Evolutionary conservation across 2,329 filamentous ascomycete species (phyloP), one percentile per base, ranked within the genome.

Genomic region (Ophiocordyceps robertsii): DNA sequence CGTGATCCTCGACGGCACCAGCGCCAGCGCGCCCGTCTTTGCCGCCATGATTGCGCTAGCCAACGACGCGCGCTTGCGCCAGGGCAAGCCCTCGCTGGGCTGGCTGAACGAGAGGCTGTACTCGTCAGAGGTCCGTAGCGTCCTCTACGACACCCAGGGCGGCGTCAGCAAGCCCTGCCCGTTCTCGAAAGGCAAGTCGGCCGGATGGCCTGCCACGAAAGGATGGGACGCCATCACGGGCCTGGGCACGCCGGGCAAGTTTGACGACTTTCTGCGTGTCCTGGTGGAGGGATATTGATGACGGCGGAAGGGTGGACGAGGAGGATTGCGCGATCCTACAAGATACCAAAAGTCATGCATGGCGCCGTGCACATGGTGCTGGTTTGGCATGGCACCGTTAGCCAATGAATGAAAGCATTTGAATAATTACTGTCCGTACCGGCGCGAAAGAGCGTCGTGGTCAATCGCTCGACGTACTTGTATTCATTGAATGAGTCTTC

Each of bases 61-160:
- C 43, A 76, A 77, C 45, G 73, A 75, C 43, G 67, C 64, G 42
- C 57, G 72, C n/a, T 53, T 75, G 38, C 58, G 66, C 3, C 57
- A 55, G 2, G 69, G 70, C 4, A 73, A 70, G 62, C 52, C 56
- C 6, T 56, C 65, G 1, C 54, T 77, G 9, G 75, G 75, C 0
- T 79, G 70, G 60, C 56, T 77, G 31, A 78, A 77, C 48, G 63
- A 66, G 27, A 48, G 55, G 35, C 53, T 75, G 24, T 75, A 75
- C 49, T 60, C 60, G 3, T 38, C 49, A 1, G 44, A 55, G 41
- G 63, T 69, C 19, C 56, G 56, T 31, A 47, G 40, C 0, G 57
- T 60, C 7, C 51, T 73, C 17, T 54, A 56, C 44, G 71, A 74
- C 39, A 60, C 70, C 3, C 61, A 57, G 0, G 46, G 45, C 0